Conservation (phyloP, 768 basidiomycete species). For the Lactarius psammicola region DNA sequence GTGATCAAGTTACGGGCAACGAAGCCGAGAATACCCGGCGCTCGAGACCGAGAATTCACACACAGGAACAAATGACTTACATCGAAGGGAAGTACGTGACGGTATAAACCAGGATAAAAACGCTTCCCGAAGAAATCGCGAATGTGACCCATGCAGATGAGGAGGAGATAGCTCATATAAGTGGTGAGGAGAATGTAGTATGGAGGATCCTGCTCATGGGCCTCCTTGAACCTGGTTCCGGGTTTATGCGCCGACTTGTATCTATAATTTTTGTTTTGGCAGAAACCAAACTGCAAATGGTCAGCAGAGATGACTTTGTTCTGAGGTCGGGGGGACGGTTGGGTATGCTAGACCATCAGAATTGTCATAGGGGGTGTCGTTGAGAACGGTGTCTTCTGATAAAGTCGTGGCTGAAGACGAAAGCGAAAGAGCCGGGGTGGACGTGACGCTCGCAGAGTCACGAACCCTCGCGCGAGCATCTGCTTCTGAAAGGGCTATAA, state of each 20-base stretch:
- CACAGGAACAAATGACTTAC: constrained; percentile 49
- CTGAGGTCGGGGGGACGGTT: constrained; percentile 69
- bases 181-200: constrained; percentile 91
- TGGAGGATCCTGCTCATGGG: constrained; percentile 80
- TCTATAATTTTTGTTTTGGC: constrained; percentile 73
- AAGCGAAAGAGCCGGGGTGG: constrained; percentile 70
- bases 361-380: constrained; percentile 48
- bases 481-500: constrained; percentile 58
- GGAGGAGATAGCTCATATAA: constrained; percentile 89
- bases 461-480: constrained; percentile 64
- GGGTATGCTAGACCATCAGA: constrained; percentile 60
- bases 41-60: neutral
- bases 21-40: constrained; percentile 1
- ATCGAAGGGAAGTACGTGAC: constrained; percentile 78
- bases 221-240: constrained; percentile 48
- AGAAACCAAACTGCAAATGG: constrained; percentile 93
- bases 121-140: constrained; percentile 95
- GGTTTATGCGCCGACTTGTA: constrained; percentile 60
- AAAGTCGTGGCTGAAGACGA: constrained; percentile 70
- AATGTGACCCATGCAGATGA: constrained; percentile 88
- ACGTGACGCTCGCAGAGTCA: constrained; percentile 45
- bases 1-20: constrained; percentile 20
- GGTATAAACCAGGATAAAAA: constrained; percentile 63
- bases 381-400: constrained; percentile 64
- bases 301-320: constrained; percentile 74